These are phyloP conservation scores for Aristolochia contorta DNA, from an alignment of 164 flowering plant genomes.

Conservation along the genomic window DNA sequence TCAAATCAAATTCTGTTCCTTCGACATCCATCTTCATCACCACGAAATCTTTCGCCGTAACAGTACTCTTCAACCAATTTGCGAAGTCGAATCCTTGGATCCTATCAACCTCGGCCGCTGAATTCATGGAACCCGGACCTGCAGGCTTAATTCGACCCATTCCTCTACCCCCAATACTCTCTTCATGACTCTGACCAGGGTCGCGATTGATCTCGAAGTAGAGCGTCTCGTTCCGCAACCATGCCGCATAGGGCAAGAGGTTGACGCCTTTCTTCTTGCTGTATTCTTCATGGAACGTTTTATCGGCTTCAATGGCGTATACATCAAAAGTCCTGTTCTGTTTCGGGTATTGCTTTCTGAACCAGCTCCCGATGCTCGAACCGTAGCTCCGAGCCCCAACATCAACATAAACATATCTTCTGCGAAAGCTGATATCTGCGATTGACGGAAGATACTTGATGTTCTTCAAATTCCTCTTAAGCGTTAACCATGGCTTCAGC, in stretches of 20 bases:
- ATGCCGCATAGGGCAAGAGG: slow-evolving; percentile 86
- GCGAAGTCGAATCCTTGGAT: slow-evolving; percentile 95
- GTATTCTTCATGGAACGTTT: slow-evolving; percentile 60
- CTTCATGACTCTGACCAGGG: slow-evolving; percentile 41
- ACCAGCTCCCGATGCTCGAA: slow-evolving; percentile 95
- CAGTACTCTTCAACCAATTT: slow-evolving; percentile 76
- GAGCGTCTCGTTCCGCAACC: slow-evolving; percentile 81
- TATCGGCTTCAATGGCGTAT: slow-evolving; percentile 92
- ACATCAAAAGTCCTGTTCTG: slow-evolving; percentile 82
- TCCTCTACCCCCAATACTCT: slow-evolving; percentile 40
- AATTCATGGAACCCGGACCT: slow-evolving; percentile 5
- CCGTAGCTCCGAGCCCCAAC: slow-evolving; percentile 94
- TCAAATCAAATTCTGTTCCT: slow-evolving; percentile 91
- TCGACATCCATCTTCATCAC: slow-evolving; percentile 99
- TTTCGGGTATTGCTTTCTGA: slow-evolving; percentile 89
- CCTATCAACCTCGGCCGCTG: slow-evolving; percentile 38
- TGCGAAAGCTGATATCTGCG: slow-evolving; percentile 76
- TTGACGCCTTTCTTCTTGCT: slow-evolving; percentile 46
- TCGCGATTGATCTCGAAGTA: slow-evolving; percentile 67
- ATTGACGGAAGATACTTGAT: slow-evolving; percentile 63
- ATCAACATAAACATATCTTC: slow-evolving; percentile 74
- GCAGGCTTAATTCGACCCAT: slow-evolving; percentile 85
- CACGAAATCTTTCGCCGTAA: slow-evolving; percentile 73
- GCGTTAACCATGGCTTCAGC: slow-evolving; percentile 82
- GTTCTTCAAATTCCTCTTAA: slow-evolving; percentile 73